Evolutionary conservation across 2,329 filamentous ascomycete species (phyloP).

Genomic region (Parafenestella ontariensis): DNA sequence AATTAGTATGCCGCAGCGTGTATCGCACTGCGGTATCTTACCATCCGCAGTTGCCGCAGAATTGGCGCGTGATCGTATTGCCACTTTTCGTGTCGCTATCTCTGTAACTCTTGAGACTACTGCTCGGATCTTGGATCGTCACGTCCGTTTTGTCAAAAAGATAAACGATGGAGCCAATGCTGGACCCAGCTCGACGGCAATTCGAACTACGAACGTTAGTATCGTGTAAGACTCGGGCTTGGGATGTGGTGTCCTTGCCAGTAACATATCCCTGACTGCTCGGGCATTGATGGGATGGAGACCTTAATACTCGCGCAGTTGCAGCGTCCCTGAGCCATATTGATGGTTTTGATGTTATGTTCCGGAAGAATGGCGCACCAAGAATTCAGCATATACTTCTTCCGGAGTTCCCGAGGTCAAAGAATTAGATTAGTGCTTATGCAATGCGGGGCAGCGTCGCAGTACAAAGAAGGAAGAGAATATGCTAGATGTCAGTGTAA

Average conservation of each 20-base stretch:
- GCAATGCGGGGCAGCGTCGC: too few relatives aligned
- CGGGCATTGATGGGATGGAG: slow-evolving; percentile 26
- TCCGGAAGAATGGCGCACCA: too few relatives aligned
- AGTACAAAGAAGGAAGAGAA: too few relatives aligned
- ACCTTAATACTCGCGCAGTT: slow-evolving; percentile 41
- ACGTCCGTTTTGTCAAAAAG: slow-evolving; percentile 26
- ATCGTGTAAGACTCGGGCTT: neutral
- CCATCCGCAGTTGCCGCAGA: slow-evolving; percentile 43
- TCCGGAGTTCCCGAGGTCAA: too few relatives aligned
- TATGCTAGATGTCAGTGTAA: too few relatives aligned
- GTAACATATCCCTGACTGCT: slow-evolving; percentile 36
- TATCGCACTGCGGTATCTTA: slow-evolving; percentile 8
- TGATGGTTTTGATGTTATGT: neutral
- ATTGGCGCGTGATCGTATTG: slow-evolving; percentile 34
- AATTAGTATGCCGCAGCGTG: neutral
- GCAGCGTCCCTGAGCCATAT: slow-evolving; percentile 38
- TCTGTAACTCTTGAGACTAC: slow-evolving; percentile 31
- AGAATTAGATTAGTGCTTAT: too few relatives aligned
- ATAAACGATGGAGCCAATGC: slow-evolving; percentile 31
- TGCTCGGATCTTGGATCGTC: slow-evolving; percentile 27
- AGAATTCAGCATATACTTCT: too few relatives aligned
- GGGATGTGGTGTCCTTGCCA: slow-evolving; percentile 23
- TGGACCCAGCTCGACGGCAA: slow-evolving; percentile 36
- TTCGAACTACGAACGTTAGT: slow-evolving; percentile 27
- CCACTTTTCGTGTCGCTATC: slow-evolving; percentile 38